Evolutionary conservation across 2,329 filamentous ascomycete genomes (phyloP).

Genomic region (Verticillium nonalfalfae): DNA sequence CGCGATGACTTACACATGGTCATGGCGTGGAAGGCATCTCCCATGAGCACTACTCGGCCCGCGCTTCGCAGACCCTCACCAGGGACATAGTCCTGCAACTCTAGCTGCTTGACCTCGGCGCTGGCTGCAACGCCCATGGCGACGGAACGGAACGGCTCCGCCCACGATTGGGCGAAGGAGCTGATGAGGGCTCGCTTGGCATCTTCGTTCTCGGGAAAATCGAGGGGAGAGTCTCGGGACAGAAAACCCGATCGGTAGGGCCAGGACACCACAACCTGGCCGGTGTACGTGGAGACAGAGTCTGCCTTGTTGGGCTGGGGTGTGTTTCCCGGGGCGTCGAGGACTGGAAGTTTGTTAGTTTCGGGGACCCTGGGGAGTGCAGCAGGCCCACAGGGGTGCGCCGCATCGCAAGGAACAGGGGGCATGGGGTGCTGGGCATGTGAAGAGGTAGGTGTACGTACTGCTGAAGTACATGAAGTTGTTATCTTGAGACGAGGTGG

Average conservation of each 20-base stretch:
- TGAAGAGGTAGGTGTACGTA: conserved; percentile 15
- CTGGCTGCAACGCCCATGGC: conserved; percentile 26
- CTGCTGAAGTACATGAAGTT: conserved; percentile 47
- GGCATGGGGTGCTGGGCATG: not conserved
- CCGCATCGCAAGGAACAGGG: too few relatives aligned
- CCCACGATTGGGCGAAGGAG: conserved; percentile 35
- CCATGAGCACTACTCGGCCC: conserved; percentile 39
- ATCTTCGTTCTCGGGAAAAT: conserved; percentile 30
- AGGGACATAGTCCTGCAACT: conserved; percentile 41
- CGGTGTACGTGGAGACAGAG: conserved; percentile 27
- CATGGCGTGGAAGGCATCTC: conserved; percentile 53
- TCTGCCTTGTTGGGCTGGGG: conserved; percentile 12
- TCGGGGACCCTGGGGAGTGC: not conserved
- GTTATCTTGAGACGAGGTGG: conserved; percentile 41
- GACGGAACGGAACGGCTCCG: conserved; percentile 39
- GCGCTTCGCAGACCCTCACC: conserved; percentile 24
- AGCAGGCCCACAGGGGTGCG: not conserved
- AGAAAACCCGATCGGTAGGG: conserved; percentile 27
- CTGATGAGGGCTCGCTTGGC: conserved; percentile 36
- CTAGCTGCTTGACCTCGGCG: conserved; percentile 33
- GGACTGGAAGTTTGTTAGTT: conserved; percentile 23
- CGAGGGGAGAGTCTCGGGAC: conserved; percentile 19
- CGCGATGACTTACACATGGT: conserved; percentile 46
- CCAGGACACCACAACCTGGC: conserved; percentile 48
- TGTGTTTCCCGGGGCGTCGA: conserved; percentile 40